Conservation (phyloP, 2,329 filamentous ascomycete species). For the Aplosporella prunicola region DNA sequence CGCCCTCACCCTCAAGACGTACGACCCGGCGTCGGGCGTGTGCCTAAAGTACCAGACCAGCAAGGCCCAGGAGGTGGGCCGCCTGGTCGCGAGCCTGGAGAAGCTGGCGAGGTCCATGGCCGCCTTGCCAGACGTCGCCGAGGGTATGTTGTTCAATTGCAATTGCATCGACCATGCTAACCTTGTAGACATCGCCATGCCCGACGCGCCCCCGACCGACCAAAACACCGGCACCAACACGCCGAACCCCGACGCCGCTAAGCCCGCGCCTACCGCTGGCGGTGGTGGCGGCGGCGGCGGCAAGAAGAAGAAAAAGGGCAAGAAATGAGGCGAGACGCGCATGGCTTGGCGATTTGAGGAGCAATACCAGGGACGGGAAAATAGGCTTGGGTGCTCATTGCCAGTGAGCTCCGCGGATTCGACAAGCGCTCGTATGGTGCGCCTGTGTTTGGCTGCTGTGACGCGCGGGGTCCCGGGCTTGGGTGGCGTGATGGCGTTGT, state of each 20-base stretch:
- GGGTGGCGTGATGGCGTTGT: no score
- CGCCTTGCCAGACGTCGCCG: slow-evolving; percentile 34
- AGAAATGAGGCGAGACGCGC: slow-evolving; percentile 39
- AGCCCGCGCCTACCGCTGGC: slow-evolving; percentile 9
- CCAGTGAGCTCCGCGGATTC: no score
- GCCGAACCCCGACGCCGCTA: slow-evolving; percentile 22
- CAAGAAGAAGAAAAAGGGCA: slow-evolving; percentile 44
- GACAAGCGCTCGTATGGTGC: no score
- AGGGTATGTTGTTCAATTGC: slow-evolving; percentile 22
- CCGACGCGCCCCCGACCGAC: slow-evolving; percentile 22
- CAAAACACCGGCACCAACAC: slow-evolving; percentile 22
- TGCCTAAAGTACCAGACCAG: slow-evolving; percentile 85
- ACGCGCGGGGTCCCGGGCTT: no score
- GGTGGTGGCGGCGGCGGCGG: slow-evolving; percentile 27
- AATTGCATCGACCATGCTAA: no score
- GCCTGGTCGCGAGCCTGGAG: slow-evolving; percentile 69
- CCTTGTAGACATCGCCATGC: slow-evolving; percentile 25
- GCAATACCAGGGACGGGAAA: no score
- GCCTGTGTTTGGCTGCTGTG: no score
- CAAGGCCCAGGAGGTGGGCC: slow-evolving; percentile 81
- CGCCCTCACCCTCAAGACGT: slow-evolving; percentile 77
- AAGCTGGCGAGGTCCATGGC: slow-evolving; percentile 59
- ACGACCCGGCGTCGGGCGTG: slow-evolving; percentile 70
- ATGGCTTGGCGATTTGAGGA: no score
- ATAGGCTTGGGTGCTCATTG: no score